Percentiles rank a stretch among this genome's conserved stretches.
These are phyloP conservation scores for Cladobotryum mycophilum DNA, from an alignment of 2,329 filamentous ascomycete genomes.

Conservation along the genomic window DNA sequence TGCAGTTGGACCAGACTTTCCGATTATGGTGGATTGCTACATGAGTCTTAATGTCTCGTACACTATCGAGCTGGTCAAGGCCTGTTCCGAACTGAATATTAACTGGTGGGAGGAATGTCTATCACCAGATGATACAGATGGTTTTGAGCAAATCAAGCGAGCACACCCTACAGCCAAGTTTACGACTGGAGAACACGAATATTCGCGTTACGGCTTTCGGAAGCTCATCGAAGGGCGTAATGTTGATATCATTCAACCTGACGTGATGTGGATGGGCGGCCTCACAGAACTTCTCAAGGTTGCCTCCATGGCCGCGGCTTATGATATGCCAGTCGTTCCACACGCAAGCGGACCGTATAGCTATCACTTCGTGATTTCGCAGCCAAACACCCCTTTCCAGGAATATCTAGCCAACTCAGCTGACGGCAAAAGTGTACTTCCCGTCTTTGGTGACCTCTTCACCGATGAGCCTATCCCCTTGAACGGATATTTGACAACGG, in stretches of 20 bases:
- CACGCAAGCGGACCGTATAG: constrained; percentile 91
- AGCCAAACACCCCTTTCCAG: constrained; percentile 90
- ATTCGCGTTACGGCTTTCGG: constrained; percentile 88
- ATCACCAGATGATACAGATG: constrained; percentile 85
- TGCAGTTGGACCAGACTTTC: constrained; percentile 81
- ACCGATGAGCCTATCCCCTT: constrained; percentile 82
- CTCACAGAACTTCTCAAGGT: constrained; percentile 89
- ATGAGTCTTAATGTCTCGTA: constrained; percentile 93
- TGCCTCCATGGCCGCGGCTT: constrained; percentile 80
- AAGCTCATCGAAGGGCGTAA: constrained; percentile 89
- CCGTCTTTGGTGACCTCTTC: constrained; percentile 89
- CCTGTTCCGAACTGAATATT: constrained; percentile 75
- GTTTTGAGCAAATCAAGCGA: constrained; percentile 82
- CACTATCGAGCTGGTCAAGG: constrained; percentile 84
- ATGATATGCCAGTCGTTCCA: constrained; percentile 92
- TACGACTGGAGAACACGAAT: constrained; percentile 94
- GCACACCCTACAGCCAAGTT: constrained; percentile 89
- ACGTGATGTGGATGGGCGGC: constrained; percentile 96
- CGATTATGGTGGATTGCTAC: constrained; percentile 93
- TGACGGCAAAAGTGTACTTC: constrained; percentile 81
- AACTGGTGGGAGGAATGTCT: constrained; percentile 98
- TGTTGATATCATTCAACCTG: constrained; percentile 88
- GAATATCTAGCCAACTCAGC: constrained; percentile 92
- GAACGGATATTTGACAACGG: constrained; percentile 73
- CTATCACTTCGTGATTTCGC: constrained; percentile 92